Base-by-base conservation (phyloP, 2,329 filamentous ascomycete species). In the Allantophomopsis cytisporea region DNA sequence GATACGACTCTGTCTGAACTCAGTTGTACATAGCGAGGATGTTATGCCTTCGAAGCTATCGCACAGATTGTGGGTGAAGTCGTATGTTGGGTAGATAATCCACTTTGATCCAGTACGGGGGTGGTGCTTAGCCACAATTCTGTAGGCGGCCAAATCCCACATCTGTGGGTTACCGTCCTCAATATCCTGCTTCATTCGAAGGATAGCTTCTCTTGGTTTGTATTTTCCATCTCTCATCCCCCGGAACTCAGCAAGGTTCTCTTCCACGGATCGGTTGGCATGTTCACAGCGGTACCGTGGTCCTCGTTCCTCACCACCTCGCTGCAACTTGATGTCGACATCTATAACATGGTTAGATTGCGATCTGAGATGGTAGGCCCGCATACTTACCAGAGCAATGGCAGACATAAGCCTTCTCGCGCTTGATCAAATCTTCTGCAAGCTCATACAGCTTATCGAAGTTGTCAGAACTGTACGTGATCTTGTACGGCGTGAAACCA, bases 21-120 rank as follows among this genome's bases (percentile, higher is more conserved):
- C 91, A 2, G 83, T 89, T 0, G 91, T 96, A 58, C 89, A 96
- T 15, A 96, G 68, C 12, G 82, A 89, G 64, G 95, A 89, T 0
- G 88, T 88, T 52, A 96, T 93, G 14, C 74, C 73, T 60, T 98
- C 91, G 47, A 94, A 85, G 49, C 83, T 88, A 68, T 96, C 91
- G 51, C 84, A 89, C 16, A 95, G 67, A 58, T 84, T 94, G 64
- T 93, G 85, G 0, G 82, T 83, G 56, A 93, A 93, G 58, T 94
- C 88, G 54, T 95, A 95, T 0, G 89, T 93, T 0, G 91, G 91
- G 57, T 94, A 95, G 46, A 95, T 94, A 59, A 78, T 81, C 87
- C 88, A 96, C 54, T 81, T 77, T 47, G 73, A 66, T 21, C 83
- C 85, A 0, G 88, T 94, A 30, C 84, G 74, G 59, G 85, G 77